Evolutionary conservation across 495 filamentous ascomycete species (phyloP), one percentile per base, ranked within the genome.

Genomic region (Symbiotaphrina buchneri): DNA sequence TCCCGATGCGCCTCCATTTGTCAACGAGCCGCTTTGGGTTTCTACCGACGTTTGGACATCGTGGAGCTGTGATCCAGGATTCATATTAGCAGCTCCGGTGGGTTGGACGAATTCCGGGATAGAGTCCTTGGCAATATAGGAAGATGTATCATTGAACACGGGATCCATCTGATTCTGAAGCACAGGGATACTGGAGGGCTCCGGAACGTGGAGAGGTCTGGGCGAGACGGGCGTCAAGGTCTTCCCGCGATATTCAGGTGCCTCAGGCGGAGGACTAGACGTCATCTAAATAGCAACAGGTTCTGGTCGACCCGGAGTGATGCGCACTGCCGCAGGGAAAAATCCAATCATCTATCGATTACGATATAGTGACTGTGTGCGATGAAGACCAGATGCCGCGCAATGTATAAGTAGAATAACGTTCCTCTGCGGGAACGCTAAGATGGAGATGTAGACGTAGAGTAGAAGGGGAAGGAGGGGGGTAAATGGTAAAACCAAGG

Each of bases 131-230:
- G 27, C 44, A 44, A 53, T 48, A 42, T 62, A 53, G 6, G 65
- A 61, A 13, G 68, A 57, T 17, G 66, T 72, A 44, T 73, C 68
- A 51, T 76, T 71, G 55, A 75, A 75, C 38, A 62, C 46, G 27
- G 70, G 68, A 51, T 80, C 71, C 60, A 67, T 78, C 49, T 76
- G 71, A 41, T 72, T 71, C 41, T 72, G 58, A 36, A 79, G 61
- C 32, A 78, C 63, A 13, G 74, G 70, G 30, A 78, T 72, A 40
- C 67, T 76, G 36, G 71, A 58, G 24, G 72, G 68, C 41, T 72
- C 66, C 40, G 74, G 65, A 41, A 71, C 57, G 48, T 77, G 69
- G 39, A 77, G 41, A 34, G 74, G 74, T 36, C 71, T 64, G 34
- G 74, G 74, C 45, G 71, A 76, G 42, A 75, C 64, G 41, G 74